These are phyloP conservation scores for Cryptosporidium tyzzeri DNA, from an alignment of 169 alveolate genomes.

Conservation along the genomic window DNA sequence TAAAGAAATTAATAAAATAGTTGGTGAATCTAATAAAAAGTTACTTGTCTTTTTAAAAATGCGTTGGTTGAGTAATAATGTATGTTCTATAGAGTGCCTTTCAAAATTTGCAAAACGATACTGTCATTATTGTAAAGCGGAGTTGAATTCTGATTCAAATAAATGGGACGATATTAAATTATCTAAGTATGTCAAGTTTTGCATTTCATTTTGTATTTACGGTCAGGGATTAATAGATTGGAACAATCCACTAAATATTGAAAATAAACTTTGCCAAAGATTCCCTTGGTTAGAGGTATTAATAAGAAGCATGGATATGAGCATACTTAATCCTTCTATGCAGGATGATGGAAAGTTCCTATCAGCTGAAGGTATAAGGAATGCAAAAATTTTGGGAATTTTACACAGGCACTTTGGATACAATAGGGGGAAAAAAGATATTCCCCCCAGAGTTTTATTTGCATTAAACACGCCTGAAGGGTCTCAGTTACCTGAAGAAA, in stretches of 20 bases:
- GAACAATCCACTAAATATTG: conserved; percentile 60
- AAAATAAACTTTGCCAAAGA: conserved; percentile 36
- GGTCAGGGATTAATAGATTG: conserved; percentile 66
- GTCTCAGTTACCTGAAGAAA: conserved; percentile 53
- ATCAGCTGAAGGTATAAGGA: conserved; percentile 32
- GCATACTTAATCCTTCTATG: conserved; percentile 42
- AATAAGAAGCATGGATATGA: conserved; percentile 52
- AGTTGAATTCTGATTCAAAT: conserved; percentile 19
- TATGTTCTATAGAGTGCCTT: conserved; percentile 26
- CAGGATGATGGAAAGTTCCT: conserved; percentile 47
- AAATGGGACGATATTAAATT: conserved; percentile 41
- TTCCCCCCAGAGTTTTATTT: conserved; percentile 63
- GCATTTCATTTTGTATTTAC: conserved; percentile 64
- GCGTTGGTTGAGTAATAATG: conserved; percentile 54
- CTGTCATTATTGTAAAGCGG: conserved; percentile 70
- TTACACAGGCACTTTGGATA: conserved; percentile 51
- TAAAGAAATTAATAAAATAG: conserved; percentile 14
- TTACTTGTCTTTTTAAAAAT: conserved; percentile 57
- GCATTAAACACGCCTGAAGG: conserved; percentile 52
- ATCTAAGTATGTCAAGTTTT: conserved; percentile 56
- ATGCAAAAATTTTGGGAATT: conserved; percentile 33
- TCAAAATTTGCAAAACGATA: conserved; percentile 56
- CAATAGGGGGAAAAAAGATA: conserved; percentile 13
- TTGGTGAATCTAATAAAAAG: conserved; percentile 46
- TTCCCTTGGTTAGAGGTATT: conserved; percentile 63